phyloP scores from a whole-genome alignment of 306 rosid genomes.

The Hippophae gyantsensis region DNA sequence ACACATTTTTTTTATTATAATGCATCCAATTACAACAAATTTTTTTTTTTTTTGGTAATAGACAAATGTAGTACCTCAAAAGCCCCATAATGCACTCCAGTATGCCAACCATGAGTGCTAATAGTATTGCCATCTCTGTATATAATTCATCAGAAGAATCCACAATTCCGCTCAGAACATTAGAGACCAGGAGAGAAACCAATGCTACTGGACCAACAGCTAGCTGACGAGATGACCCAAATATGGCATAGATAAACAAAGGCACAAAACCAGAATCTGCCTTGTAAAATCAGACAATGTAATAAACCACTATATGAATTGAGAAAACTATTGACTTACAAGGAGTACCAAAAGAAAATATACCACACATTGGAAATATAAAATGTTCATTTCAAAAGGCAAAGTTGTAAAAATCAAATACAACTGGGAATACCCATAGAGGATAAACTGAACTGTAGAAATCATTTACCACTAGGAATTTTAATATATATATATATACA shows the following conservation, averaged over 20 bases:
- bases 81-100: slow-evolving; percentile 91
- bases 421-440: too few relatives aligned
- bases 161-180: slow-evolving; percentile 64
- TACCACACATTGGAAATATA: too few relatives aligned
- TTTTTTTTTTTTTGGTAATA: too few relatives aligned
- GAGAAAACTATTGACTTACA: background rate
- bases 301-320: background rate
- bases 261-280: slow-evolving; percentile 76
- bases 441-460: too few relatives aligned
- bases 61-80: slow-evolving; percentile 49
- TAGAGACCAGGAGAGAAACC: slow-evolving; percentile 88
- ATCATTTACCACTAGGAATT: too few relatives aligned
- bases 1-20: too few relatives aligned
- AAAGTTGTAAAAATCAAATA: too few relatives aligned
- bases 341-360: background rate
- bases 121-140: slow-evolving; percentile 77
- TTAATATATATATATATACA: too few relatives aligned
- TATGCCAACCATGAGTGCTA: slow-evolving; percentile 95
- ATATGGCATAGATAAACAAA: slow-evolving; percentile 75
- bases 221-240: slow-evolving; percentile 98
- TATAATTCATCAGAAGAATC: slow-evolving; percentile 69
- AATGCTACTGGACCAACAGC: slow-evolving; percentile 99
- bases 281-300: slow-evolving; percentile 18
- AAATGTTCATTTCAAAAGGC: too few relatives aligned
- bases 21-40: too few relatives aligned